phyloP scores from a whole-genome alignment of 163 green algal species.

The Chlorella variabilis region DNA sequence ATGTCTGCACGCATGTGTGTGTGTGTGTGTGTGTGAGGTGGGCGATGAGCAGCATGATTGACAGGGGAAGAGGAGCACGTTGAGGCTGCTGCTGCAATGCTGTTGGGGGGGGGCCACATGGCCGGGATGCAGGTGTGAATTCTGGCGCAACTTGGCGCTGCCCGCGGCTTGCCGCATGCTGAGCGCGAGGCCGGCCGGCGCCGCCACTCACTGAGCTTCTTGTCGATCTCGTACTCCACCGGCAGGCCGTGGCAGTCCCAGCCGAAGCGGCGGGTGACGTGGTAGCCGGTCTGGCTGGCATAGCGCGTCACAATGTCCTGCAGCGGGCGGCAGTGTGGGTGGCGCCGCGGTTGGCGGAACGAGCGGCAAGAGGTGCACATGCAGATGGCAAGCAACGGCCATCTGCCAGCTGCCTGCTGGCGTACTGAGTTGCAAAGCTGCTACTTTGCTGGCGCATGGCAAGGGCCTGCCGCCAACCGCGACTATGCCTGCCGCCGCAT shows the following conservation, averaged over 20 bases:
- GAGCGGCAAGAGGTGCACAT: no score
- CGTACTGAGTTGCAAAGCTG: no score
- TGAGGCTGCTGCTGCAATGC: no score
- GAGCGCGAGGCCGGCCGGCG: background rate
- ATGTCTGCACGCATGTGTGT: slow-evolving; percentile 71
- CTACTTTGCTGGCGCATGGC: no score
- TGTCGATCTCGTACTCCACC: slow-evolving; percentile 99
- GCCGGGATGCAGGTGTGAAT: background rate
- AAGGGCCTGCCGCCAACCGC: no score
- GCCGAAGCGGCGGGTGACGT: slow-evolving; percentile 94
- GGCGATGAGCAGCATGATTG: no score
- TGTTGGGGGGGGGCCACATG: no score
- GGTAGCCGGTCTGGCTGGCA: slow-evolving; percentile 84
- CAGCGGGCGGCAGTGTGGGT: background rate
- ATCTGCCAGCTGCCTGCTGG: no score
- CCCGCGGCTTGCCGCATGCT: background rate
- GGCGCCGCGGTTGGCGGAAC: background rate
- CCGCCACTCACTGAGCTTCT: slow-evolving; percentile 88
- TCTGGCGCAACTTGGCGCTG: background rate
- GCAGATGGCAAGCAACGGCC: no score
- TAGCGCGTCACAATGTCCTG: slow-evolving; percentile 98
- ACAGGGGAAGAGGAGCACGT: no score
- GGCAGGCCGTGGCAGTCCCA: slow-evolving; percentile 99
- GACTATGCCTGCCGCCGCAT: no score
- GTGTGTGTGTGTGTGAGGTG: background rate